Percentiles rank a stretch among this genome's conserved stretches.
Evolutionary conservation across 2,329 filamentous ascomycete species (phyloP).

Genomic region (Aspergillus flavus): DNA sequence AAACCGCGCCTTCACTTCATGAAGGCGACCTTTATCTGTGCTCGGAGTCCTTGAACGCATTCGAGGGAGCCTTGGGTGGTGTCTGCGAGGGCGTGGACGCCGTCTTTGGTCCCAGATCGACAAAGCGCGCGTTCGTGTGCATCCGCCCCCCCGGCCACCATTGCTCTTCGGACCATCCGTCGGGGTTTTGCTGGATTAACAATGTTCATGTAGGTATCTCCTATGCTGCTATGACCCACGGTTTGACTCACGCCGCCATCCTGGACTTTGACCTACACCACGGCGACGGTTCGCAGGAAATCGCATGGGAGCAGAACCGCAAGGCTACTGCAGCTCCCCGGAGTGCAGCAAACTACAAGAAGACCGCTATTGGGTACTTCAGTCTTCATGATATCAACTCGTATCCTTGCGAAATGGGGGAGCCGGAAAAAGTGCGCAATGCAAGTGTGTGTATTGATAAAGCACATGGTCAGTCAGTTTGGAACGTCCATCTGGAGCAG

Average conservation of each 20-base stretch:
- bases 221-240: constrained; percentile 80
- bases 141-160: constrained; percentile 94
- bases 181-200: constrained; percentile 98
- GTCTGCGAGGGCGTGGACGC: constrained; percentile 91
- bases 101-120: constrained; percentile 68
- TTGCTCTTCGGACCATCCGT: constrained; percentile 85
- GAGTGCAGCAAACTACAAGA: constrained; percentile 76
- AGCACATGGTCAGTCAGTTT: constrained; percentile 89
- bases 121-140: constrained; percentile 83
- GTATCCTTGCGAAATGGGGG: constrained; percentile 93
- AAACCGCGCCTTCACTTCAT: constrained; percentile 63
- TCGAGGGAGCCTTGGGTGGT: constrained; percentile 88
- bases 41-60: constrained; percentile 78
- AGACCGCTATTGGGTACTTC: constrained; percentile 89
- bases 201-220: constrained; percentile 97
- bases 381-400: constrained; percentile 98
- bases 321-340: constrained; percentile 66
- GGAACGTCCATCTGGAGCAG: constrained; percentile 90
- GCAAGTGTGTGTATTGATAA: constrained; percentile 94
- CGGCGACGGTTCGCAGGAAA: constrained; percentile 92
- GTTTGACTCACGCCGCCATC: constrained; percentile 89
- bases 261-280: constrained; percentile 92
- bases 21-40: constrained; percentile 91
- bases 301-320: constrained; percentile 87
- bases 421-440: constrained; percentile 88